Evolutionary conservation across 1,139 yeast species (phyloP).

Genomic region (Zygosaccharomyces pseudobailii): DNA sequence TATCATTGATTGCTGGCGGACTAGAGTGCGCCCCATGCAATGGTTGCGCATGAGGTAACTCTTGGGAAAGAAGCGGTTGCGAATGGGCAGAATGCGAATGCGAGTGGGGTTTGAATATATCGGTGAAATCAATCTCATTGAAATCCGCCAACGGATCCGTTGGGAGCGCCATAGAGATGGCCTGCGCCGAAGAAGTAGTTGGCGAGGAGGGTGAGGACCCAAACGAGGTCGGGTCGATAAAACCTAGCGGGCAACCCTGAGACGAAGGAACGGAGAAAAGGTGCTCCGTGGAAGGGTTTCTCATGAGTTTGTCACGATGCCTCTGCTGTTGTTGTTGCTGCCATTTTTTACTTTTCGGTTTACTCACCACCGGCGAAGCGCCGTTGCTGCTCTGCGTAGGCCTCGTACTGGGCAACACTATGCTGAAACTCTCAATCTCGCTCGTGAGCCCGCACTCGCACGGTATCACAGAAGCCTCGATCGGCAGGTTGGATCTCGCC

Average conservation of each 20-base stretch:
- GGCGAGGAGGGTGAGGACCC: background rate
- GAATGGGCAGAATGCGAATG: conserved; percentile 14
- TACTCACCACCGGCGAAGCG: conserved; percentile 11
- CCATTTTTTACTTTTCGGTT: conserved; percentile 15
- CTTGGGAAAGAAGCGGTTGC: conserved; percentile 3
- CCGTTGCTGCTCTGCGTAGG: conserved; percentile 1
- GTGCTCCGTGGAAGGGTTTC: conserved; percentile 16
- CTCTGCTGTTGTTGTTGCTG: conserved; percentile 10
- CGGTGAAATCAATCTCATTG: conserved; percentile 35
- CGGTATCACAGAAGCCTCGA: conserved; percentile 30
- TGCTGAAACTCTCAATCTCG: conserved; percentile 33
- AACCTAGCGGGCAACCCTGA: background rate
- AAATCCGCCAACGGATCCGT: conserved; percentile 13
- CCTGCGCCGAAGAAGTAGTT: background rate
- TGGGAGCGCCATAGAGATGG: conserved; percentile 2
- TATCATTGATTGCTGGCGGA: background rate
- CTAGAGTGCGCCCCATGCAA: conserved; percentile 1
- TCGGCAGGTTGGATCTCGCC: conserved; percentile 30
- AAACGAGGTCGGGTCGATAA: background rate
- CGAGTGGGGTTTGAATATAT: conserved; percentile 22
- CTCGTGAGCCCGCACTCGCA: conserved; percentile 37
- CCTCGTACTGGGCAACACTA: conserved; percentile 29
- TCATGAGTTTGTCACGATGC: conserved; percentile 13
- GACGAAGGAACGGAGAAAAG: conserved; percentile 6
- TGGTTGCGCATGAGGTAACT: background rate